Conservation (phyloP, 2,329 filamentous ascomycete genomes). For the Neofusicoccum ribis region DNA sequence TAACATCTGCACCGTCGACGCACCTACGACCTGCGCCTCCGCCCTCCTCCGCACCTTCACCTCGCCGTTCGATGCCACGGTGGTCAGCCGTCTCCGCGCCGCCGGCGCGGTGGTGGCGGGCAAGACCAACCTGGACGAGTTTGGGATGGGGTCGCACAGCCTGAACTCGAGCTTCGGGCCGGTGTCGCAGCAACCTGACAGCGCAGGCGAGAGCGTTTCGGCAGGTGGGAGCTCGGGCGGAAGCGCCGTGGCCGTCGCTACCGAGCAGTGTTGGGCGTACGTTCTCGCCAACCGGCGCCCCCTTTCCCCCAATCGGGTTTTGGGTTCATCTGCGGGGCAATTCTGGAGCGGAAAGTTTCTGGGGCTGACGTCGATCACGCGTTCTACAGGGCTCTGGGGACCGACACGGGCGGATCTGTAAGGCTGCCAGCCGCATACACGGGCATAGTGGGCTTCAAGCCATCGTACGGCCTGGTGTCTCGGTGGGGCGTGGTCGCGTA, state of each 20-base stretch:
- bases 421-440: constrained; percentile 86
- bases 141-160: constrained; percentile 90
- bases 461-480: constrained; percentile 84
- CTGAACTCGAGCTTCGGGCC: constrained; percentile 66
- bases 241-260: constrained; percentile 80
- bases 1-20: constrained; percentile 49
- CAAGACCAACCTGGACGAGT: constrained; percentile 94
- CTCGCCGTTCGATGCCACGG: constrained; percentile 80
- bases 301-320: background rate
- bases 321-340: background rate
- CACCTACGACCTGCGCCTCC: constrained; percentile 78
- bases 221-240: constrained; percentile 86
- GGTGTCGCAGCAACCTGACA: constrained; percentile 33
- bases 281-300: constrained; percentile 26
- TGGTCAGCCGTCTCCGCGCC: constrained; percentile 66
- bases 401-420: constrained; percentile 90
- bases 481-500: constrained; percentile 87
- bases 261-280: constrained; percentile 60
- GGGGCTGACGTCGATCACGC: no score
- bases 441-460: constrained; percentile 82
- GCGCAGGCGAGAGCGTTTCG: constrained; percentile 57
- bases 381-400: constrained; percentile 68
- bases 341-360: no score
- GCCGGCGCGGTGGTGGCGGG: constrained; percentile 66
- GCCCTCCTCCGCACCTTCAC: constrained; percentile 65